phyloP scores from a whole-genome alignment of 345 rosid genomes.

The Orychophragmus violaceus region DNA sequence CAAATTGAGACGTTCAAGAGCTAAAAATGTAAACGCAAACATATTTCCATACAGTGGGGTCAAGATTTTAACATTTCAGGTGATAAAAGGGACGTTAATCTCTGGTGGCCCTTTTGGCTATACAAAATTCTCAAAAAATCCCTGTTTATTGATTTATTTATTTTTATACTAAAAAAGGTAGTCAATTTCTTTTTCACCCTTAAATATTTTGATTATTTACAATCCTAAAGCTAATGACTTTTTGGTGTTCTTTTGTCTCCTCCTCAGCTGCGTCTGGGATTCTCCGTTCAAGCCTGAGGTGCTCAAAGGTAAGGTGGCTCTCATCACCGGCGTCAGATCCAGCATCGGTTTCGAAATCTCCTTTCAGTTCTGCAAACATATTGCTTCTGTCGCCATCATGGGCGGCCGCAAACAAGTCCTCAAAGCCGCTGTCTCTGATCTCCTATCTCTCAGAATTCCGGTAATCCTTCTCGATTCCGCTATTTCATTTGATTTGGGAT shows the following conservation, averaged over 20 bases:
- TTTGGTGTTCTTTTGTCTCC: too few species aligned
- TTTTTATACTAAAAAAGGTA: too few species aligned
- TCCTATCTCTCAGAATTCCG: constrained; percentile 50
- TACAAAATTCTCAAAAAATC: too few species aligned
- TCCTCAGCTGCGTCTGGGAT: constrained; percentile 3
- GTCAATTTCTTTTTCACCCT: too few species aligned
- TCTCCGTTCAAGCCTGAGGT: constrained; percentile 61
- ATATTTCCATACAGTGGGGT: not conserved
- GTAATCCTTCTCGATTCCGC: not conserved
- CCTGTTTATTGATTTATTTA: too few species aligned
- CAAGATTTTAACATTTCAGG: not conserved
- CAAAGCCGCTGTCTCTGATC: not conserved
- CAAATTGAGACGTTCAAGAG: not conserved
- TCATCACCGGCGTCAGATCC: constrained; percentile 78
- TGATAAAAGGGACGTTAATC: too few species aligned
- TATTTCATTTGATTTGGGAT: not conserved
- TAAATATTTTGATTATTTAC: too few species aligned
- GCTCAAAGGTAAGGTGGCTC: constrained; percentile 52
- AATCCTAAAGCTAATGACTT: too few species aligned
- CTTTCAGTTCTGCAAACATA: constrained; percentile 59
- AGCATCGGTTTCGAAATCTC: constrained; percentile 78
- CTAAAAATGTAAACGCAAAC: not conserved
- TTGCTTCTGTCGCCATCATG: constrained; percentile 71
- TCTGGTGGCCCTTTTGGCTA: too few species aligned
- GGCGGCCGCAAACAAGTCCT: constrained; percentile 62